Percentiles rank a stretch among this genome's conserved stretches.
Evolutionary conservation across 129 eudicot genomes (phyloP).

Genomic region (Pseudognaphalium luteoalbum): DNA sequence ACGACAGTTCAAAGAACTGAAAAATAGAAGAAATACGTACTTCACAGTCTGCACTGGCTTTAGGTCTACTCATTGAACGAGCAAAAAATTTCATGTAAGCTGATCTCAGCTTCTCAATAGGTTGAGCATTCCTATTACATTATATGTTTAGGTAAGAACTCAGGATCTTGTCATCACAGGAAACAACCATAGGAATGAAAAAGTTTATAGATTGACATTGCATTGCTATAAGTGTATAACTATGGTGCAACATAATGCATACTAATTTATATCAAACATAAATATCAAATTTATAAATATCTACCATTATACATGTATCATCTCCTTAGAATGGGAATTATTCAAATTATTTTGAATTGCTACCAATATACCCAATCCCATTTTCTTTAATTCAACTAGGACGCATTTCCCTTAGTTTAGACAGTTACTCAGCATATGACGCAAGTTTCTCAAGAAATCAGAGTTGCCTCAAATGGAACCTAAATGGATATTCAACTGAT

Average conservation of each 20-base stretch:
- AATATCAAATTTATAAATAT: neutral
- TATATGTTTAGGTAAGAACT: neutral
- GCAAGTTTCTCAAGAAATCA: neutral
- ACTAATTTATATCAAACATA: neutral
- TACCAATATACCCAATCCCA: neutral
- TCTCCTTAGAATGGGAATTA: neutral
- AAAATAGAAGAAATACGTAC: neutral
- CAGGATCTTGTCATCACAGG: neutral
- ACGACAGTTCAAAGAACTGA: neutral
- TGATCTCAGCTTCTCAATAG: constrained; percentile 68
- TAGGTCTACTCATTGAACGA: constrained; percentile 72
- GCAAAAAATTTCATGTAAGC: constrained; percentile 71
- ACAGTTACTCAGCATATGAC: neutral
- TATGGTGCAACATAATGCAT: neutral
- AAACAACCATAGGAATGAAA: constrained; percentile 1
- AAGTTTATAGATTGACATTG: neutral
- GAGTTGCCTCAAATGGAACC: neutral
- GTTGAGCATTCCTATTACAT: constrained; percentile 75
- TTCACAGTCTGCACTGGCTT: constrained; percentile 47
- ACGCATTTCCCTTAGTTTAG: neutral
- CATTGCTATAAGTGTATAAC: neutral
- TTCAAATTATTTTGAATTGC: neutral
- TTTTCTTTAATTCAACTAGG: neutral
- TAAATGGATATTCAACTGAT: neutral
- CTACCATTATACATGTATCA: neutral